These are phyloP conservation scores for Lathyrus oleraceus DNA, from an alignment of 306 rosid genomes.

Conservation along the genomic window DNA sequence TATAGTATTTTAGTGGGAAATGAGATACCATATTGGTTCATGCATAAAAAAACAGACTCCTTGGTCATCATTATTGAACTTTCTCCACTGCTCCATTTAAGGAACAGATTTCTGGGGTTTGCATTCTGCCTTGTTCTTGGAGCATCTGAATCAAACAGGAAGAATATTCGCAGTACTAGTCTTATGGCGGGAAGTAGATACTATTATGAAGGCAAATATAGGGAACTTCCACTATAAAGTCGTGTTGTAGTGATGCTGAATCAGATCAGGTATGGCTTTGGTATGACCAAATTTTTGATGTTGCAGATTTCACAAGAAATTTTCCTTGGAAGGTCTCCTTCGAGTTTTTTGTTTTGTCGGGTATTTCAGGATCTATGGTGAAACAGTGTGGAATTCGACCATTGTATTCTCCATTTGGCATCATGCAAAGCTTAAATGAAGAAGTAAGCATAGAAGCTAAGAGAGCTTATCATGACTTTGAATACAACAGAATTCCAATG, in stretches of 20 bases:
- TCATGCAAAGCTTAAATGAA: too few relatives aligned
- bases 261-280: constrained; percentile 20
- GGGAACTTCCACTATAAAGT: neutral
- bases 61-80: neutral
- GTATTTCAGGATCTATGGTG: too few relatives aligned
- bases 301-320: too few relatives aligned
- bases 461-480: too few relatives aligned
- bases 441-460: too few relatives aligned
- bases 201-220: neutral
- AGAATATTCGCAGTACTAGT: neutral
- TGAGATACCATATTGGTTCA: constrained; percentile 7
- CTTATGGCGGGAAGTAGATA: constrained; percentile 5
- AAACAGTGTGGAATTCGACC: too few relatives aligned
- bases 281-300: neutral
- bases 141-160: neutral
- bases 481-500: neutral
- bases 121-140: constrained; percentile 16
- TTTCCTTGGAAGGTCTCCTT: too few relatives aligned
- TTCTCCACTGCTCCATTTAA: neutral
- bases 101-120: neutral
- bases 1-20: neutral
- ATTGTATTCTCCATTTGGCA: too few relatives aligned
- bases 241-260: neutral
- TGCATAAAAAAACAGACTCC: neutral
- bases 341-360: too few relatives aligned